Evolutionary conservation across 2,329 filamentous ascomycete species (phyloP).

Genomic region (Claviceps spartinae): DNA sequence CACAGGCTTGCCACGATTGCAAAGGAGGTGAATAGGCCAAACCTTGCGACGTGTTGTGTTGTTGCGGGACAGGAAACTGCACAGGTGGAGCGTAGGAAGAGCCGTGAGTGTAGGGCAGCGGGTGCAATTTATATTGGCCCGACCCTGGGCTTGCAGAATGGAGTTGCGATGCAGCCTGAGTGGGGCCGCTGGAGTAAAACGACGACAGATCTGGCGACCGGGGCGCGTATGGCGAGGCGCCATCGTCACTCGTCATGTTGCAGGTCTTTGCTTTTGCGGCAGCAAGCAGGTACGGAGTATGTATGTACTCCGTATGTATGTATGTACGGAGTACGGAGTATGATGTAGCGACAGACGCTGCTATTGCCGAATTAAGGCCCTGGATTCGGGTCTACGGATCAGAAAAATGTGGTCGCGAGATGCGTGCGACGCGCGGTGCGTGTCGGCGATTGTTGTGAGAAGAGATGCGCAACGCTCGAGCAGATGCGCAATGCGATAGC

Average conservation of each 20-base stretch:
- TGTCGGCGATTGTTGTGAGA: neutral
- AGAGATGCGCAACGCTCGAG: neutral
- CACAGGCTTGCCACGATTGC: constrained; percentile 9
- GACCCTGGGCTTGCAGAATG: constrained; percentile 10
- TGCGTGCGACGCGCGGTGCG: neutral
- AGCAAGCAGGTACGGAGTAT: neutral
- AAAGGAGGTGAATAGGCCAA: constrained; percentile 12
- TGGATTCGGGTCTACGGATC: neutral
- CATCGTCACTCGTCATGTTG: constrained; percentile 32
- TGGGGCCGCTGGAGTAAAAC: constrained; percentile 30
- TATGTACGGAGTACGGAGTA: neutral
- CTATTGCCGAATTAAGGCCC: neutral
- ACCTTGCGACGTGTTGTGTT: constrained; percentile 13
- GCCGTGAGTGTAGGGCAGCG: constrained; percentile 15
- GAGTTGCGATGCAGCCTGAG: constrained; percentile 9
- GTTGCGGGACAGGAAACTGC: constrained; percentile 16
- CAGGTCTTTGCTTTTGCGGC: constrained; percentile 3
- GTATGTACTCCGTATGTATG: neutral
- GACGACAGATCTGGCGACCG: constrained; percentile 47
- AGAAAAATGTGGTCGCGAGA: neutral
- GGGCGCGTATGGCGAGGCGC: constrained; percentile 34
- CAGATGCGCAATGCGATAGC: neutral
- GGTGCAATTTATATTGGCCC: constrained; percentile 21
- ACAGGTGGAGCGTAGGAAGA: constrained; percentile 14
- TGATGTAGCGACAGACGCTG: neutral